phyloP scores from a whole-genome alignment of 306 rosid genomes.

The Vachellia pachyceras region DNA sequence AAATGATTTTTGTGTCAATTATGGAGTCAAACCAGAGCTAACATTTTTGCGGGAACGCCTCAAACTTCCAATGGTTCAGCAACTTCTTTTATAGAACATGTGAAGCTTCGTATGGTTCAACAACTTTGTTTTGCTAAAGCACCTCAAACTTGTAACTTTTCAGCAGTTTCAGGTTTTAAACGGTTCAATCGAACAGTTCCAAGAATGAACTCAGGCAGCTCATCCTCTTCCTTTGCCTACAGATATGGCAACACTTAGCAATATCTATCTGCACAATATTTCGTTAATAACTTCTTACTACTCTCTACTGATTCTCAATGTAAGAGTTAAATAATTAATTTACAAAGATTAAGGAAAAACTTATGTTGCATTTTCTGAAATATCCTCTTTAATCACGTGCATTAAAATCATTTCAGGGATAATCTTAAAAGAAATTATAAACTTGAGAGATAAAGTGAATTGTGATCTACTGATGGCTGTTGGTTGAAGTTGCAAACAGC shows the following conservation, averaged over 20 bases:
- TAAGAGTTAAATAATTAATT: no score
- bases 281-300: neutral
- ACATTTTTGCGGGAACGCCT: neutral
- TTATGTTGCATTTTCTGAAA: no score
- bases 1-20: conserved; percentile 20
- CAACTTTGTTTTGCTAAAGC: neutral
- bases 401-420: no score
- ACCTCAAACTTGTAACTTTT: conserved; percentile 52
- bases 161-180: conserved; percentile 69
- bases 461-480: no score
- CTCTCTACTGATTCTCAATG: no score
- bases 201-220: conserved; percentile 87
- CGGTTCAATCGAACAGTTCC: conserved; percentile 87
- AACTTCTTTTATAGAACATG: neutral
- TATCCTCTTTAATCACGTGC: no score
- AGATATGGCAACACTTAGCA: conserved; percentile 27
- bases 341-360: no score
- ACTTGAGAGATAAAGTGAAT: no score
- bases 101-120: conserved; percentile 37
- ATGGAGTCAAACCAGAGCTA: neutral
- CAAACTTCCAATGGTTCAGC: conserved; percentile 50
- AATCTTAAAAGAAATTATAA: no score
- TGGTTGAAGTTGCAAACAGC: no score
- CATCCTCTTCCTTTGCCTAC: conserved; percentile 83
- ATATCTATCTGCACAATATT: conserved; percentile 18